Conservation (phyloP, 1,284 basidiomycete genomes). For the Hypsizygus ulmarius region DNA sequence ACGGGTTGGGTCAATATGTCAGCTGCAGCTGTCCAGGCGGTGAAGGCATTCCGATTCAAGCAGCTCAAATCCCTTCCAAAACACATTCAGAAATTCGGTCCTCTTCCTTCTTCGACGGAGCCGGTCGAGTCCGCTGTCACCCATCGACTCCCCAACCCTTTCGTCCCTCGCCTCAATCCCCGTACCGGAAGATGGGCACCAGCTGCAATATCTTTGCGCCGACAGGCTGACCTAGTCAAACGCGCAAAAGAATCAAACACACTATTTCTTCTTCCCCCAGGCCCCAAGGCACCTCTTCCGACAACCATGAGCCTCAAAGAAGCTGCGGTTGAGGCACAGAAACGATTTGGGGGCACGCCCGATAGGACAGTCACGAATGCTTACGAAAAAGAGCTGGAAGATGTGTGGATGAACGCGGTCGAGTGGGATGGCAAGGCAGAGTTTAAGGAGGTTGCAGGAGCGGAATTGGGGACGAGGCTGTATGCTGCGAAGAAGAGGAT, state of each 20-base stretch:
- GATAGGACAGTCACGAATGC: background rate
- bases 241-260: slow-evolving; percentile 52
- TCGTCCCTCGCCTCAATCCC: slow-evolving; percentile 59
- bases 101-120: slow-evolving; percentile 29
- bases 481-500: slow-evolving; percentile 74
- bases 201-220: slow-evolving; percentile 66
- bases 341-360: slow-evolving; percentile 5
- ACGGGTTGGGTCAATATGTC: slow-evolving; percentile 3
- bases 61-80: slow-evolving; percentile 34
- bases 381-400: slow-evolving; percentile 6
- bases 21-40: slow-evolving; percentile 31
- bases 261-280: slow-evolving; percentile 60
- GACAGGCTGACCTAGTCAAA: slow-evolving; percentile 76
- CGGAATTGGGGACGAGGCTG: slow-evolving; percentile 56
- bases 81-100: slow-evolving; percentile 34
- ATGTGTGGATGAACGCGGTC: slow-evolving; percentile 38
- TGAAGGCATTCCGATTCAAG: slow-evolving; percentile 45
- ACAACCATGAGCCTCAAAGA: slow-evolving; percentile 1
- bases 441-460: slow-evolving; percentile 46
- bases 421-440: slow-evolving; percentile 59
- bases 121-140: slow-evolving; percentile 24
- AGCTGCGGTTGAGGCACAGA: slow-evolving; percentile 5
- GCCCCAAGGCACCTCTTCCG: slow-evolving; percentile 48
- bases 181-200: slow-evolving; percentile 64
- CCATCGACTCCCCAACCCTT: slow-evolving; percentile 57